These are phyloP conservation scores for Turnera subulata DNA, from an alignment of 345 rosid genomes.

Conservation along the genomic window DNA sequence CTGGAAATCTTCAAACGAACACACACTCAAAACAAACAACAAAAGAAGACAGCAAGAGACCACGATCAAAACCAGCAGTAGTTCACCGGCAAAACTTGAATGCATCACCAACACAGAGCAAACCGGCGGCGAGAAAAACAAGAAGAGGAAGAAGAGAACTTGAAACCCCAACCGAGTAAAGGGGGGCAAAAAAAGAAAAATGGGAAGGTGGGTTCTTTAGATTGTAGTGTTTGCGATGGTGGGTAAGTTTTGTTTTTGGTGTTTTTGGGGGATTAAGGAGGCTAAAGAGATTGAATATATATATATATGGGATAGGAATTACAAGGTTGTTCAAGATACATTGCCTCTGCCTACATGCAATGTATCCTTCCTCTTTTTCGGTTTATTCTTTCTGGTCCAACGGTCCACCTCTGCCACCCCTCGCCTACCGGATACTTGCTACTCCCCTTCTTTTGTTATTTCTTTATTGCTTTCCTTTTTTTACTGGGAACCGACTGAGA, in stretches of 20 bases:
- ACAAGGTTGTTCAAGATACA: slow-evolving; percentile 20
- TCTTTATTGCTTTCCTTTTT: background rate
- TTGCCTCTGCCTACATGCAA: slow-evolving; percentile 37
- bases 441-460: background rate
- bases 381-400: slow-evolving; percentile 15
- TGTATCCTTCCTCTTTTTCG: slow-evolving; percentile 35
- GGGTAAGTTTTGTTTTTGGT: background rate
- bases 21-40: slow-evolving; percentile 2
- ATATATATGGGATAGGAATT: background rate
- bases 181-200: slow-evolving; percentile 45
- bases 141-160: slow-evolving; percentile 7
- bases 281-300: background rate
- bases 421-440: slow-evolving; percentile 11
- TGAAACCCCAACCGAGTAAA: slow-evolving; percentile 44
- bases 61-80: slow-evolving; percentile 14
- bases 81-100: slow-evolving; percentile 25
- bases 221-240: background rate
- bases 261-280: background rate
- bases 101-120: slow-evolving; percentile 28
- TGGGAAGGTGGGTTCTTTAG: background rate
- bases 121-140: too few relatives aligned
- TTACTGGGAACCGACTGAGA: background rate
- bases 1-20: slow-evolving; percentile 15
- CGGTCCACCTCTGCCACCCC: slow-evolving; percentile 10
- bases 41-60: slow-evolving; percentile 6